Evolutionary conservation across 306 rosid genomes (phyloP).

Genomic region (Gastrolobium villosum): DNA sequence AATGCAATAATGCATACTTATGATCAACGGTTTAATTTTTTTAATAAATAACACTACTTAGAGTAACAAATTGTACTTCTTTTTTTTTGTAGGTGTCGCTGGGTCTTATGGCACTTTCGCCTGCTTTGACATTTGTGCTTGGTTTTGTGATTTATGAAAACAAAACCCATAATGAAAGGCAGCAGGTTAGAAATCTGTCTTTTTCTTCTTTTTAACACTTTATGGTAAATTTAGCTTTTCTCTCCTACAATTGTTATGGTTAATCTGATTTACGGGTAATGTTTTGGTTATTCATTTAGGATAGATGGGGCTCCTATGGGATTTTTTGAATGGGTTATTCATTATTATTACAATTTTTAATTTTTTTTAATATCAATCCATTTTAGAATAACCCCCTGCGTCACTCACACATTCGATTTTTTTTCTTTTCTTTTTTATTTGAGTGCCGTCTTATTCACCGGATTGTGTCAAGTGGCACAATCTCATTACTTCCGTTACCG

Average conservation of each 20-base stretch:
- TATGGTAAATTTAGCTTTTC: background rate
- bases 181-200: slow-evolving; percentile 53
- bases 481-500: too few relatives aligned
- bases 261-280: background rate
- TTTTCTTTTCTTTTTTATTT: too few relatives aligned
- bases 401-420: too few relatives aligned
- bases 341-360: too few relatives aligned
- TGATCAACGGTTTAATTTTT: background rate
- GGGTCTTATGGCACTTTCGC: slow-evolving; percentile 74
- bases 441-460: too few relatives aligned
- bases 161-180: slow-evolving; percentile 53
- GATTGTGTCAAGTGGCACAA: too few relatives aligned
- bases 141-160: slow-evolving; percentile 73
- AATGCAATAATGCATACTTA: background rate
- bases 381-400: too few relatives aligned
- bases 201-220: background rate
- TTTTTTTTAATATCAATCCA: too few relatives aligned
- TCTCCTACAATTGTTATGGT: background rate
- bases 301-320: too few relatives aligned
- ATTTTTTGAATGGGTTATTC: too few relatives aligned
- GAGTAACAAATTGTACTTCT: background rate
- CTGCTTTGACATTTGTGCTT: slow-evolving; percentile 60
- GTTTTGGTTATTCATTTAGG: background rate
- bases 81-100: slow-evolving; percentile 61
- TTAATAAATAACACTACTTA: too few relatives aligned